Conservation (phyloP, 805 yeast species). For the Starmerella lactis-condensi region DNA sequence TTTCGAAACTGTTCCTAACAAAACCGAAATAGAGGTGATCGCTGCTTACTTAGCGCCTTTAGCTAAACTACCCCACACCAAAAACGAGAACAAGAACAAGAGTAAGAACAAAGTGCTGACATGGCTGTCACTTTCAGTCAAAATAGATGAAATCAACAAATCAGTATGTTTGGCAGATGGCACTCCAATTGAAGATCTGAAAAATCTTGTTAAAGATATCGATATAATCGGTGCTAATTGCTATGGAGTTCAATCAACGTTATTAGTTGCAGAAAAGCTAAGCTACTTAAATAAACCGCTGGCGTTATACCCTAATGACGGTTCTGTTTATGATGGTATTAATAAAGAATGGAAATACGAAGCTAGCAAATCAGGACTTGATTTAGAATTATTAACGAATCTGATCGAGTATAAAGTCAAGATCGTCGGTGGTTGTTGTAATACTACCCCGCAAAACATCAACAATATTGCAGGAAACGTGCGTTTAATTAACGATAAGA, state of each 20-base stretch:
- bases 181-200: slow-evolving; percentile 25
- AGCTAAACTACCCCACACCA: no score
- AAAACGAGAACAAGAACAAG: no score
- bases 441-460: slow-evolving; percentile 41
- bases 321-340: slow-evolving; percentile 40
- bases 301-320: slow-evolving; percentile 58
- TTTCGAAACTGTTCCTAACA: slow-evolving; percentile 55
- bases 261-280: slow-evolving; percentile 26
- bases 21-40: slow-evolving; percentile 37
- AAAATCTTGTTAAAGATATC: slow-evolving; percentile 20
- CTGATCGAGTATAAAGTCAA: slow-evolving; percentile 26
- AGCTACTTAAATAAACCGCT: slow-evolving; percentile 23
- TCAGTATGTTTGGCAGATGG: slow-evolving; percentile 34
- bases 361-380: slow-evolving; percentile 22
- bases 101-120: slow-evolving; percentile 23
- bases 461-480: background rate
- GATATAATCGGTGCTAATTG: slow-evolving; percentile 52
- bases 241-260: slow-evolving; percentile 30
- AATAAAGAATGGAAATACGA: slow-evolving; percentile 27
- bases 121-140: slow-evolving; percentile 32
- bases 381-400: slow-evolving; percentile 23
- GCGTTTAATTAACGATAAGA: no score
- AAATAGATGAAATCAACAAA: slow-evolving; percentile 14
- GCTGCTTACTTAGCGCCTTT: slow-evolving; percentile 25
- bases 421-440: slow-evolving; percentile 60